Evolutionary conservation across 169 alveolate species (phyloP).

Genomic region (Plasmodium adleri): DNA sequence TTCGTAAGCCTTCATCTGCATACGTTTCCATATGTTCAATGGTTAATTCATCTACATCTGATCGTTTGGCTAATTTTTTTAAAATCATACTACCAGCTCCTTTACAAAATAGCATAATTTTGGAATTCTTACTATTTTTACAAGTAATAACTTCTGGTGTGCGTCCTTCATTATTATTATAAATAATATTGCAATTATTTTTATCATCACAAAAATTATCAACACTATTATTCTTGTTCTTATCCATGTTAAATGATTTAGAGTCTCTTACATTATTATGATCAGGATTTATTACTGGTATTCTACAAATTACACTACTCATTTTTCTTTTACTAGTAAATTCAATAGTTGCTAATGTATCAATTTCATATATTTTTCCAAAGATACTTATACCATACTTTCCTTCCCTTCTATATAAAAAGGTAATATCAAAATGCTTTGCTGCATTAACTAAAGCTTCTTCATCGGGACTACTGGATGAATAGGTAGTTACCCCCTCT

Average conservation of each 20-base stretch:
- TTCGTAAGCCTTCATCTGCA: conserved; percentile 91
- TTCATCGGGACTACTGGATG: conserved; percentile 86
- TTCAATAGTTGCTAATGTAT: conserved; percentile 86
- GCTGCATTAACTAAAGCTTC: conserved; percentile 87
- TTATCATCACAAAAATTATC: background rate
- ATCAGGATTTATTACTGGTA: conserved; percentile 71
- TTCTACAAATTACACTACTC: conserved; percentile 85
- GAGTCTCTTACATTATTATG: background rate
- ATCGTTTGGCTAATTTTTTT: conserved; percentile 79
- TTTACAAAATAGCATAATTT: conserved; percentile 88
- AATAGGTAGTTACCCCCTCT: conserved; percentile 69
- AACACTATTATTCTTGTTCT: background rate
- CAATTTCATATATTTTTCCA: conserved; percentile 81
- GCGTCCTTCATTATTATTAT: background rate
- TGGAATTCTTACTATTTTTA: conserved; percentile 58
- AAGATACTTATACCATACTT: conserved; percentile 81
- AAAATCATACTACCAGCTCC: conserved; percentile 96
- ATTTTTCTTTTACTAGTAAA: conserved; percentile 86
- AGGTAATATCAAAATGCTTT: conserved; percentile 79
- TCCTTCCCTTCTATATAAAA: conserved; percentile 81
- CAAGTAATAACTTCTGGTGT: conserved; percentile 6
- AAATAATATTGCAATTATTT: conserved; percentile 9
- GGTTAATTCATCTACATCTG: conserved; percentile 80
- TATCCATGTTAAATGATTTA: background rate
- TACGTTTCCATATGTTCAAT: conserved; percentile 84